Base-by-base conservation (phyloP, 1,284 basidiomycete species). In the Fomitopsis betulina region DNA sequence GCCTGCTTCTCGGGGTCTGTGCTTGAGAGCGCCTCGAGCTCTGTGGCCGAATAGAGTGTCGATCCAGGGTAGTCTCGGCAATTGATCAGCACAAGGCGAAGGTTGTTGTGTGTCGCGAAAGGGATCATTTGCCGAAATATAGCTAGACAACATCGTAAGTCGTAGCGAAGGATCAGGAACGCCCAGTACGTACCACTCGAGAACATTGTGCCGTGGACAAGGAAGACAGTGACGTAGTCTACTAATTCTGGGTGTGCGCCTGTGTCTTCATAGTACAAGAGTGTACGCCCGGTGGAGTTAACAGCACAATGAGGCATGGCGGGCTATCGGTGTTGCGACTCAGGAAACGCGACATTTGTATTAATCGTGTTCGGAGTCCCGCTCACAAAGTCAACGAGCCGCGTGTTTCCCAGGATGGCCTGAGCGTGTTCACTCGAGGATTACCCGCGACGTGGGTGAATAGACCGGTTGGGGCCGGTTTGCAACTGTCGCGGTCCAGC, bases 131-230 rank as follows among this genome's bases (percentile, higher is more conserved):
- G 60, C 15, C 51, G 21, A 32, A 63, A 68, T 53, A 57, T 59
- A 13, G 49, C 61, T 59, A 54, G 21, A 63, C 63, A 49, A 43
- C 57, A 25, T 21, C 54, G 53, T 27, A 32, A 13, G 19, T 4
- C 37, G 30, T 9, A 27, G 5, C 33, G n/a, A n/a, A 21, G 12
- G 19, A 6, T 10, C 7, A 15, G 17, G 7, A 15, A 5, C 1
- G 30, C 25, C 23, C 8, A n/a, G 19, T 21, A 56, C 67, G 33
- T 47, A 68, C 68, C 67, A 4, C 63, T 51, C 27, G 65, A 63
- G 43, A 68, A 69, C 42, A 60, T 62, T 1, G 65, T 64, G 23
- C 68, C 68, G 39, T 70, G 67, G 3, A 70, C 55, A 33, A 67
- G 60, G 25, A 69, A 61, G 13, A 70, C 50, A 0, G 68, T 70